Evolutionary conservation across 192 early-diverging fungal species (phyloP).

Genomic region (Backusella psychrophila): DNA sequence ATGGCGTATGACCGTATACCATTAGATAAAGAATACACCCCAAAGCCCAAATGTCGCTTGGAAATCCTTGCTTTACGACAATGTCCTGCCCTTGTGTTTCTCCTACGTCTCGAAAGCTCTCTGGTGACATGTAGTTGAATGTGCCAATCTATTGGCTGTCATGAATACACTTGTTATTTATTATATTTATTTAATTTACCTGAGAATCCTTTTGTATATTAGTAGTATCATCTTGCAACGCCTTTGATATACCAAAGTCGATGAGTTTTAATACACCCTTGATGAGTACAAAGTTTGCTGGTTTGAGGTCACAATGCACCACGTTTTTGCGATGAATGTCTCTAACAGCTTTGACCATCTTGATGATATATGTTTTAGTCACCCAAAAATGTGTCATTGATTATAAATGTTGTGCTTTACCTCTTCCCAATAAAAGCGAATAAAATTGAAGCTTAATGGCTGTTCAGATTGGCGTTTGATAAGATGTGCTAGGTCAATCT

Average conservation of each 20-base stretch:
- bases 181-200: slow-evolving; percentile 13
- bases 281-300: slow-evolving; percentile 93
- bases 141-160: slow-evolving; percentile 63
- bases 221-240: slow-evolving; percentile 90
- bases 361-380: background rate
- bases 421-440: slow-evolving; percentile 87
- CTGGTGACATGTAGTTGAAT: slow-evolving; percentile 95
- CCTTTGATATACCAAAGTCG: slow-evolving; percentile 98
- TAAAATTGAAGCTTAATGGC: slow-evolving; percentile 66
- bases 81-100: background rate
- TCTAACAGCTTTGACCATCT: slow-evolving; percentile 90
- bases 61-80: background rate
- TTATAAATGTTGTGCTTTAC: slow-evolving; percentile 24
- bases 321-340: slow-evolving; percentile 86
- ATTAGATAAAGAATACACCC: slow-evolving; percentile 94
- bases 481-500: slow-evolving; percentile 77
- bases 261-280: slow-evolving; percentile 87
- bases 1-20: slow-evolving; percentile 84
- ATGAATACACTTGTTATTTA: background rate
- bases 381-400: background rate
- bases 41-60: slow-evolving; percentile 90
- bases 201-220: slow-evolving; percentile 88
- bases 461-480: slow-evolving; percentile 47
- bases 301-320: slow-evolving; percentile 93
- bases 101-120: slow-evolving; percentile 42